Evolutionary conservation across 257 asterid genomes (phyloP), one percentile per base, ranked within the genome.

Genomic region (Hygrophila difformis): DNA sequence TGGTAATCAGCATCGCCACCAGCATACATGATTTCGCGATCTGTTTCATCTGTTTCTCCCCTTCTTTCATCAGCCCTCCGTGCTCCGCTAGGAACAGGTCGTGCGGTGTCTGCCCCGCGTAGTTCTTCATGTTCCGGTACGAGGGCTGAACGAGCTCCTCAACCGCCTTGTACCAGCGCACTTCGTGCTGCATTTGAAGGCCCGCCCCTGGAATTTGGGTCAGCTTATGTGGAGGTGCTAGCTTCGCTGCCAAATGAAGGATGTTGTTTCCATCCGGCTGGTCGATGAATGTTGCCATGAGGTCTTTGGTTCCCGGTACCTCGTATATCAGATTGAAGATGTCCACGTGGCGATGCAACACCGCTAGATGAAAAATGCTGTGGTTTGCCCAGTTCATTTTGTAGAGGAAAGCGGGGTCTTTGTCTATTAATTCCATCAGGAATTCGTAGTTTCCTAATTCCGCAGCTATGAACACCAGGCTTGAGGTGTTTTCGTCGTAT

Each of bases 161-260:
- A 0, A 71, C 65, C 40, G 61, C 74, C 69, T 53, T 69, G 41
- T 40, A 69, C 71, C 76, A 69, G 8, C 52, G 0, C 2, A 70
- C 68, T 51, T 70, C 71, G 9, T 66, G 46, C 7, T 70, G 76
- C 72, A 70, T 60, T 41, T 70, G 76, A 22, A 64, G 63, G 8
- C 72, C 66, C 1, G 69, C 54, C 2, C 72, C 72, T 0, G 76
- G 76, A 12, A 70, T 26, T 24, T 10, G 0, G 33, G 36, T 49
- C 1, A 64, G 66, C 46, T 64, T 63, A 23, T 46, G 29, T 13
- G 2, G 53, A 39, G 72, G 76, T 0, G 62, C 60, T 39, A 64
- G 39, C 12, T 15, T 56, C 12, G 39, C 72, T 0, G 72, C 72
- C n/a, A 70, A 56, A 9, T 70, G 76, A 38, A 70, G n/a, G 3